Percentiles rank a stretch among this genome's conserved stretches.
These are phyloP conservation scores for Hymenoscyphus occultus DNA, from an alignment of 2,329 filamentous ascomycete species.

Conservation along the genomic window DNA sequence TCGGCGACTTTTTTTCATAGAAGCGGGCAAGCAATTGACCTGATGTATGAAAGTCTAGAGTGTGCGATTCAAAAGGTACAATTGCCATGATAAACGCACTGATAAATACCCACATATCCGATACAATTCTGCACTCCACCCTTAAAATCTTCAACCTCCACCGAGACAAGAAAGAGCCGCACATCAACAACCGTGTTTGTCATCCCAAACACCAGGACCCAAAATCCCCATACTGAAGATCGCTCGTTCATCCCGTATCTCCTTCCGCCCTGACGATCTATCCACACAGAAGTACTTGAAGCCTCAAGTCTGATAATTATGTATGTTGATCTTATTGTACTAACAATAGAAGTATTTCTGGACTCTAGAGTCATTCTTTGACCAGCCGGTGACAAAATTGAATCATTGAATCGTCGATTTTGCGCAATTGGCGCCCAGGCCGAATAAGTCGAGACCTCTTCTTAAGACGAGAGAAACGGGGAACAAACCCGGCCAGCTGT, in stretches of 20 bases:
- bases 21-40: background rate
- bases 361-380: too few relatives aligned
- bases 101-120: background rate
- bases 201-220: background rate
- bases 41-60: background rate
- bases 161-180: background rate
- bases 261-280: background rate
- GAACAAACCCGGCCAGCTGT: background rate
- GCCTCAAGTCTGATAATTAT: background rate
- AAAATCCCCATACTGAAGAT: background rate
- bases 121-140: background rate
- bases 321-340: background rate
- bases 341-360: background rate
- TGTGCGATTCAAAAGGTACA: background rate
- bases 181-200: background rate
- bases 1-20: too few relatives aligned
- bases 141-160: background rate
- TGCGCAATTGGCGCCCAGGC: background rate
- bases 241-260: background rate
- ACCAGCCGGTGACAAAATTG: too few relatives aligned
- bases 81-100: background rate
- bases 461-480: background rate
- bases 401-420: background rate
- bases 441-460: background rate
- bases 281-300: background rate